Conservation (phyloP, 176 grass and related monocot species). For the Carex littledalei region DNA sequence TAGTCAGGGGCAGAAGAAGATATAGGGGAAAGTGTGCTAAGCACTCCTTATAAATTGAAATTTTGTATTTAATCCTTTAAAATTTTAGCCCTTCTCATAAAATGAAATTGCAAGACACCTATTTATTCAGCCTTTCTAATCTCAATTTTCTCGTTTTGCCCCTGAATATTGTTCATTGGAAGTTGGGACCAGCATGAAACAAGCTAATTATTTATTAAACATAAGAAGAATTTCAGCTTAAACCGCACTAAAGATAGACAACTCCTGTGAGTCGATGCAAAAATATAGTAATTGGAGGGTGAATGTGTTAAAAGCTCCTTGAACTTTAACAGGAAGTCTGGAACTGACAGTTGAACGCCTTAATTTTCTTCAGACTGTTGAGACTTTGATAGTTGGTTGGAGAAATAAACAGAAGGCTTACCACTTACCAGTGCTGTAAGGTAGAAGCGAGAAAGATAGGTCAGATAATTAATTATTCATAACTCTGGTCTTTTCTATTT, state of each 20-base stretch:
- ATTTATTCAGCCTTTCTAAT: too few relatives aligned
- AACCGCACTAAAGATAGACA: background rate
- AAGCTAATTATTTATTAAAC: background rate
- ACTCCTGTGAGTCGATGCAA: background rate
- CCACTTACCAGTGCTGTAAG: background rate
- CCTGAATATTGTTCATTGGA: too few relatives aligned
- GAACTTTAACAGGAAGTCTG: background rate
- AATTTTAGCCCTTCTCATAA: too few relatives aligned
- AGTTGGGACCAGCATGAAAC: background rate
- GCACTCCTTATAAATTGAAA: too few relatives aligned
- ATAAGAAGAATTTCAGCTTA: background rate
- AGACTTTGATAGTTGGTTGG: constrained; percentile 22
- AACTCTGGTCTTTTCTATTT: background rate
- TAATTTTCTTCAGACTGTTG: background rate
- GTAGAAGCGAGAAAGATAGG: constrained; percentile 12
- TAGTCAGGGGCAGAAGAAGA: too few relatives aligned
- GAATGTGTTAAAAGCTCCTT: background rate
- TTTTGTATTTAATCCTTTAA: too few relatives aligned
- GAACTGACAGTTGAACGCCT: constrained; percentile 1
- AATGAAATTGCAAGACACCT: too few relatives aligned
- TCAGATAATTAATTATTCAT: background rate
- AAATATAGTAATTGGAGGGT: constrained; percentile 8
- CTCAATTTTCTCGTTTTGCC: too few relatives aligned
- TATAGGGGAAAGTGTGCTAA: too few relatives aligned
- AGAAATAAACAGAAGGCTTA: background rate